Evolutionary conservation across 2,329 filamentous ascomycete species (phyloP).

Genomic region (Diplocarpon mali): DNA sequence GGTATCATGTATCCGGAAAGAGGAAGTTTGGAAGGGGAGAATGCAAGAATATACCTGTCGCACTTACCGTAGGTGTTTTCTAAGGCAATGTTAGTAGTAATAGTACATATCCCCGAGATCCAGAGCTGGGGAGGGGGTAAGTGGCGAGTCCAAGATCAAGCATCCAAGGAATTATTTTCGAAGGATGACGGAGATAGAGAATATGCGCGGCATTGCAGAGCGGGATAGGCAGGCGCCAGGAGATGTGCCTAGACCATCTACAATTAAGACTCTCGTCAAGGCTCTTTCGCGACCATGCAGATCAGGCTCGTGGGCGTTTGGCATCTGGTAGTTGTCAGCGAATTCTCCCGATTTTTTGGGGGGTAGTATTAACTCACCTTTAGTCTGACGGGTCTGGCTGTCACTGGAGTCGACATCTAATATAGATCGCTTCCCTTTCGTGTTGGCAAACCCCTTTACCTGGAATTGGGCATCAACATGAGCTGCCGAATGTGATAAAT

Average conservation of each 20-base stretch:
- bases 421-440: constrained; percentile 24
- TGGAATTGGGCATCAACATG: not conserved
- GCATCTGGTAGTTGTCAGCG: constrained; percentile 22
- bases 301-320: constrained; percentile 26
- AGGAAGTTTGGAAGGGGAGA: constrained; percentile 5
- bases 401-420: constrained; percentile 19
- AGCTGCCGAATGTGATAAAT: not conserved
- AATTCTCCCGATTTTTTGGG: not conserved
- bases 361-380: constrained; percentile 16
- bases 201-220: not conserved
- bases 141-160: not conserved
- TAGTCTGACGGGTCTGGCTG: constrained; percentile 8
- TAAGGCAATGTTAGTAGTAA: constrained; percentile 13
- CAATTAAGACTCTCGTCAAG: not conserved
- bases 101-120: constrained; percentile 4
- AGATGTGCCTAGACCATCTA: not conserved
- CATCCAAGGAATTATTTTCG: not conserved
- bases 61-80: constrained; percentile 18
- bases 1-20: constrained; percentile 13
- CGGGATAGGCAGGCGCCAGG: not conserved
- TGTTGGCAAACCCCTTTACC: constrained; percentile 6
- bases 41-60: constrained; percentile 18
- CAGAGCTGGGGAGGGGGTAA: not conserved
- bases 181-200: not conserved
- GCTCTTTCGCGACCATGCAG: not conserved